Evolutionary conservation across 2,329 filamentous ascomycete species (phyloP), one percentile per base, ranked within the genome.

Genomic region (Alternaria brassicicola): DNA sequence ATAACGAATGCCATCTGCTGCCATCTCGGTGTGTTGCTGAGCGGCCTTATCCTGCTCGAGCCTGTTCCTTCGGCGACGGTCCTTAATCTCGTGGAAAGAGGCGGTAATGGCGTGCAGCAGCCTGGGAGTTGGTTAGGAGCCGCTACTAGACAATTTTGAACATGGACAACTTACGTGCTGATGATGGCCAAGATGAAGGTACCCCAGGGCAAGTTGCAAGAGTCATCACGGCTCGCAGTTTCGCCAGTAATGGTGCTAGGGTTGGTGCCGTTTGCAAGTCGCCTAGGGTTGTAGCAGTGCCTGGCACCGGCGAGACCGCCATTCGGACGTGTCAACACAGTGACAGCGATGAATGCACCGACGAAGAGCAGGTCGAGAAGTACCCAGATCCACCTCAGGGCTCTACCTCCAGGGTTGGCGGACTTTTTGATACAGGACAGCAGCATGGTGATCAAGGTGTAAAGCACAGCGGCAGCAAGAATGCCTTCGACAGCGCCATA

Each of bases 401-500:
- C 62, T 8, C 70, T 73, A 21, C 70, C 66, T 21, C 67, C 75
- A 2, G 69, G 66, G 39, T 66, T 72, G 33, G 63, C 57, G 30
- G 57, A 71, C 54, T 74, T 74, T 57, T 79, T 69, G 55, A 73
- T 59, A 62, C 75, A 74, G 2, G 61, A 65, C 17, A 81, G 49
- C 5, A 78, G 42, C 53, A 73, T 78, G 41, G 72, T 67, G 57
- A 78, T 62, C 45, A 81, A 64, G 0, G 77, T 81, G 70, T 82
- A 82, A 6, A 78, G 62, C 12, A 80, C 76, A 4, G 80, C 80
- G 5, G 80, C 80, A 9, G 78, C 76, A 21, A 82, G 75, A 45
- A 81, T 81, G 52, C 79, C 79, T 63, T 81, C 78, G 35, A 82
- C 79, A 17, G 79, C 77, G 23, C 76, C 73, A 42, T 75, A 78